Evolutionary conservation across 2,329 filamentous ascomycete genomes (phyloP).

Genomic region (Monilinia vaccinii-corymbosi): DNA sequence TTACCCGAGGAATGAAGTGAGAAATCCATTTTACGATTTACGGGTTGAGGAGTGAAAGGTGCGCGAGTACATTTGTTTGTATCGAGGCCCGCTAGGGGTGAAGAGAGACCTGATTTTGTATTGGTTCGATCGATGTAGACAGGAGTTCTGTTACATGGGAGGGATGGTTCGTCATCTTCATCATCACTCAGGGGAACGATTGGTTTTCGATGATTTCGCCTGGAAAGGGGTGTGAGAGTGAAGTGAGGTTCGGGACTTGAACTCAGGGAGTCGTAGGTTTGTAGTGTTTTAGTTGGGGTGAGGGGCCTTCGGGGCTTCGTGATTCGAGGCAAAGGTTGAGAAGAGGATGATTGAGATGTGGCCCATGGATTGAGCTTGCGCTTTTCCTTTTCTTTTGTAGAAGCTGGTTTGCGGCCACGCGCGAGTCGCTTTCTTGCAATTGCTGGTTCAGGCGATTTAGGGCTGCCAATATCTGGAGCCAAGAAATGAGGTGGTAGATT

Average conservation of each 20-base stretch:
- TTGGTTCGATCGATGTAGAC: background rate
- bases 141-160: background rate
- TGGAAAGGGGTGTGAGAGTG: background rate
- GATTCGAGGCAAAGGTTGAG: background rate
- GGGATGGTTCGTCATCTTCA: background rate
- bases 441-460: background rate
- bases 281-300: background rate
- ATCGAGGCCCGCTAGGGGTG: background rate
- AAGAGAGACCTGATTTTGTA: background rate
- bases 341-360: background rate
- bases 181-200: background rate
- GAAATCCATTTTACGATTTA: slow-evolving; percentile 6
- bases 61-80: background rate
- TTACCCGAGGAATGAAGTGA: background rate
- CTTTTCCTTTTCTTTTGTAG: slow-evolving; percentile 1
- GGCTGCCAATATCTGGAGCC: background rate
- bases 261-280: background rate
- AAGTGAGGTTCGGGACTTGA: background rate
- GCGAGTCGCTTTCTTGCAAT: background rate
- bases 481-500: slow-evolving; percentile 16
- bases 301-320: background rate
- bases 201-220: background rate
- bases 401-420: background rate
- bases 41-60: background rate
- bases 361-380: slow-evolving; percentile 7